Conservation (phyloP, 352 stramenopile genomes). For the Pythium periplocum region DNA sequence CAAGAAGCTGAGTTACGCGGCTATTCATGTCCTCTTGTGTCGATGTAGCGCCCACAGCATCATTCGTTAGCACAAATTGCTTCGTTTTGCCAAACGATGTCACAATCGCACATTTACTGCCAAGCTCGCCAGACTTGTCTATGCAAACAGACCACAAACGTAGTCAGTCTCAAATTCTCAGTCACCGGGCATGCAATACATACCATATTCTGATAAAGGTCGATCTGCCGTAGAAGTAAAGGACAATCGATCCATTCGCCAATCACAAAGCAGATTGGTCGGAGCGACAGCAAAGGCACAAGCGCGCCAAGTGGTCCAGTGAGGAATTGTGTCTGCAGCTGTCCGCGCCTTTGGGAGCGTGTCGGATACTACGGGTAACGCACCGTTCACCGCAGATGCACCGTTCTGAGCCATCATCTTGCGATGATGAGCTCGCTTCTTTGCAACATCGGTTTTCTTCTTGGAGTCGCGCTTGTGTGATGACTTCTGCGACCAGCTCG, state of each 20-base stretch:
- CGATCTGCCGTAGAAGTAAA: slow-evolving; percentile 14
- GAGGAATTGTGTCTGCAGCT: slow-evolving; percentile 18
- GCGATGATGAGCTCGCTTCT: no score
- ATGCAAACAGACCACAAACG: slow-evolving; percentile 3
- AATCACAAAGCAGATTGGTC: slow-evolving; percentile 11
- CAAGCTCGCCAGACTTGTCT: slow-evolving; percentile 44
- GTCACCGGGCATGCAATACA: slow-evolving; percentile 1
- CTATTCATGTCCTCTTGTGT: slow-evolving; percentile 48
- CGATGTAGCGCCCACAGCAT: slow-evolving; percentile 4
- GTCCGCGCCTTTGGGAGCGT: slow-evolving; percentile 17
- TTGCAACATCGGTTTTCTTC: not conserved
- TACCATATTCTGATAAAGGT: slow-evolving; percentile 19
- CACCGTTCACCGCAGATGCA: no score
- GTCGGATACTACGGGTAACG: not conserved
- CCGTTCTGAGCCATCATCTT: no score
- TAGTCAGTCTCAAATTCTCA: slow-evolving; percentile 1
- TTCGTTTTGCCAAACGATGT: slow-evolving; percentile 37
- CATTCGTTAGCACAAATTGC: slow-evolving; percentile 20
- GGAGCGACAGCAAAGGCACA: not conserved
- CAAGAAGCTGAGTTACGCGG: slow-evolving; percentile 31
- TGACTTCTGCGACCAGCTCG: not conserved
- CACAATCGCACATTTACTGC: slow-evolving; percentile 40
- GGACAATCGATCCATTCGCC: not conserved
- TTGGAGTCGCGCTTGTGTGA: not conserved
- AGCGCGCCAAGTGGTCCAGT: slow-evolving; percentile 14